Evolutionary conservation across 495 filamentous ascomycete genomes (phyloP).

Genomic region (Emericellopsis terricola): DNA sequence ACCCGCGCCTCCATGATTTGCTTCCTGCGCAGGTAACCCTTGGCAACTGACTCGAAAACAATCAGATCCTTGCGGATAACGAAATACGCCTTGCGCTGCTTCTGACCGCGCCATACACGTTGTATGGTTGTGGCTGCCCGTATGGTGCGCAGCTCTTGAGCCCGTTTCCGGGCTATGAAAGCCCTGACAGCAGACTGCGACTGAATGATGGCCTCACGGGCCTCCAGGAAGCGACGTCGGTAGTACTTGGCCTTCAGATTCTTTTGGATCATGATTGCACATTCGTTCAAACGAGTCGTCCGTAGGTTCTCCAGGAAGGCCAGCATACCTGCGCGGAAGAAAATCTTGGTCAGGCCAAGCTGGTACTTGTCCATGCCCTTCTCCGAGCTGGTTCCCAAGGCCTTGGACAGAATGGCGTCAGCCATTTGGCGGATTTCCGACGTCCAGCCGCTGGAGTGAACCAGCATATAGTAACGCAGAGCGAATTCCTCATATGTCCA

Average conservation of each 20-base stretch:
- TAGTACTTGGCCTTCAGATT: constrained; percentile 93
- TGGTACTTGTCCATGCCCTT: constrained; percentile 91
- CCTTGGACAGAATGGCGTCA: constrained; percentile 74
- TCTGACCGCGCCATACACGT: constrained; percentile 81
- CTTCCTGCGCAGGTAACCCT: constrained; percentile 75
- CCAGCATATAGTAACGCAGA: constrained; percentile 93
- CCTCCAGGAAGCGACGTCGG: constrained; percentile 77
- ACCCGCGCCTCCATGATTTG: constrained; percentile 84
- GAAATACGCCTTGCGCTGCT: constrained; percentile 63
- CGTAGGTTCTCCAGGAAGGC: constrained; percentile 91
- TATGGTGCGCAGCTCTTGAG: constrained; percentile 62
- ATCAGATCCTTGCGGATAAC: constrained; percentile 65
- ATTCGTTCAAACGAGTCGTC: constrained; percentile 77
- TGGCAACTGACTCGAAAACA: constrained; percentile 69
- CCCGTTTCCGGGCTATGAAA: constrained; percentile 53
- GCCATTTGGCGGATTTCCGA: constrained; percentile 88
- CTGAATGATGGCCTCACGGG: constrained; percentile 58
- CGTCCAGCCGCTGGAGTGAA: constrained; percentile 80
- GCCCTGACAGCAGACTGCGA: constrained; percentile 63
- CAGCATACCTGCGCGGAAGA: constrained; percentile 98
- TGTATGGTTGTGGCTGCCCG: constrained; percentile 90
- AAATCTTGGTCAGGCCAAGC: constrained; percentile 91
- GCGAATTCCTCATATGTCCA: constrained; percentile 99
- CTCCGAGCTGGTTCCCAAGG: constrained; percentile 58
- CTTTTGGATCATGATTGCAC: constrained; percentile 97